Evolutionary conservation across 2,329 filamentous ascomycete species (phyloP).

Genomic region (Stemphylium vesicarium): DNA sequence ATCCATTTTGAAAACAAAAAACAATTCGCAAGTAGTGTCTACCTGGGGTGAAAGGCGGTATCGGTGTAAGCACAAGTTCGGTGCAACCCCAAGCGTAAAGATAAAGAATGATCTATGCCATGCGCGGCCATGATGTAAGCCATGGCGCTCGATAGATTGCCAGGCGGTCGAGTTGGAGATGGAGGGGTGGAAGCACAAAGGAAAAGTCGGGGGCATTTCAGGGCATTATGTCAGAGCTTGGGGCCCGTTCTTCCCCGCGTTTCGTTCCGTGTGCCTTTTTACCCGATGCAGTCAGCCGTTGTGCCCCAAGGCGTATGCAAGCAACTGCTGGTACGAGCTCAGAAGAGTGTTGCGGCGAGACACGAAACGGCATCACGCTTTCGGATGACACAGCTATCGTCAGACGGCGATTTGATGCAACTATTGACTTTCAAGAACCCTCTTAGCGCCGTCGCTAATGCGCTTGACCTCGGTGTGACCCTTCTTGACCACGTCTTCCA

Average conservation of each 20-base stretch:
- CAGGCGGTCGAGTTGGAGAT: neutral
- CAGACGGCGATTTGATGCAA: neutral
- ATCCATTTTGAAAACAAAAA: neutral
- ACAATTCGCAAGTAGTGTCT: neutral
- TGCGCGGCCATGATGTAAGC: constrained; percentile 4
- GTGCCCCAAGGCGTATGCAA: neutral
- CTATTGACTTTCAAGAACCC: constrained; percentile 51
- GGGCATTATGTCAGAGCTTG: neutral
- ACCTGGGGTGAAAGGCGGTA: neutral
- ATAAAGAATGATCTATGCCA: constrained; percentile 1
- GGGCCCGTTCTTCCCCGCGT: neutral
- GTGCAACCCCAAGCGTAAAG: neutral
- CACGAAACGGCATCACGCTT: neutral
- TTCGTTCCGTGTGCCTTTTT: neutral
- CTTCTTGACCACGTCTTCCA: constrained; percentile 60
- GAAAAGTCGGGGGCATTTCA: neutral
- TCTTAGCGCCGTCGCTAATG: constrained; percentile 57
- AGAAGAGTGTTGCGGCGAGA: neutral
- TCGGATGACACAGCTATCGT: neutral
- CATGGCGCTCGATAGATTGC: neutral
- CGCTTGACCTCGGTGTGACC: constrained; percentile 56
- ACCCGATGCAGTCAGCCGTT: neutral
- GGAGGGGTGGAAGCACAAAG: neutral
- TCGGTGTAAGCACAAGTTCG: constrained; percentile 10
- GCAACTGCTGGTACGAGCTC: neutral